phyloP scores from a whole-genome alignment of 1,284 basidiomycete species.

The Agroathelia rolfsii region DNA sequence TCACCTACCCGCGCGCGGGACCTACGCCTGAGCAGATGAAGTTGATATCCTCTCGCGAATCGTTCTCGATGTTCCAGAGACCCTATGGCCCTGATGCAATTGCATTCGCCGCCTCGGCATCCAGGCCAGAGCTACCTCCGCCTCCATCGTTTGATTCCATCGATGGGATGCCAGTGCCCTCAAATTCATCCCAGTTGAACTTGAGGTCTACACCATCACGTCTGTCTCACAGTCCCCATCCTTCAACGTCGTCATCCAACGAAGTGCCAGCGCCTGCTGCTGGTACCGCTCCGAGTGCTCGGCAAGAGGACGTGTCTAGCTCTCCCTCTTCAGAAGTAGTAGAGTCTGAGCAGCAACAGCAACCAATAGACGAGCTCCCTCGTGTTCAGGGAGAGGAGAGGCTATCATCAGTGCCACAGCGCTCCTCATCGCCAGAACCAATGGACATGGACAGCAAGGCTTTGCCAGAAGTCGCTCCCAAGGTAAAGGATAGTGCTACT shows the following conservation, averaged over 20 bases:
- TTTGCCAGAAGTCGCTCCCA: too few relatives aligned
- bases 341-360: too few relatives aligned
- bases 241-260: background rate
- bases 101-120: conserved; percentile 29
- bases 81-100: conserved; percentile 42
- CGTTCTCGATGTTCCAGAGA: conserved; percentile 36
- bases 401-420: too few relatives aligned
- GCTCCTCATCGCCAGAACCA: too few relatives aligned
- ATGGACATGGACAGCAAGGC: too few relatives aligned
- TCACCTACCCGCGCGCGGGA: conserved; percentile 36
- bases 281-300: background rate
- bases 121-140: conserved; percentile 21
- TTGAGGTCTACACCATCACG: conserved; percentile 8
- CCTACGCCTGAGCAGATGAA: conserved; percentile 44
- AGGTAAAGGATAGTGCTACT: too few relatives aligned
- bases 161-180: conserved; percentile 12
- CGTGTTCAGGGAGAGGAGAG: too few relatives aligned
- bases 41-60: conserved; percentile 36
- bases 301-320: background rate
- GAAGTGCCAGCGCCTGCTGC: background rate
- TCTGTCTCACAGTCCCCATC: conserved; percentile 1
- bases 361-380: too few relatives aligned
- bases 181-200: too few relatives aligned
- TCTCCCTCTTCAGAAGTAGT: background rate
- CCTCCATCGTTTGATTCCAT: conserved; percentile 24